A percentile compares a stretch with the other conserved stretches of the same genome.
Conservation (phyloP, 1,284 basidiomycete species). For the Hymenochaete sp. region DNA sequence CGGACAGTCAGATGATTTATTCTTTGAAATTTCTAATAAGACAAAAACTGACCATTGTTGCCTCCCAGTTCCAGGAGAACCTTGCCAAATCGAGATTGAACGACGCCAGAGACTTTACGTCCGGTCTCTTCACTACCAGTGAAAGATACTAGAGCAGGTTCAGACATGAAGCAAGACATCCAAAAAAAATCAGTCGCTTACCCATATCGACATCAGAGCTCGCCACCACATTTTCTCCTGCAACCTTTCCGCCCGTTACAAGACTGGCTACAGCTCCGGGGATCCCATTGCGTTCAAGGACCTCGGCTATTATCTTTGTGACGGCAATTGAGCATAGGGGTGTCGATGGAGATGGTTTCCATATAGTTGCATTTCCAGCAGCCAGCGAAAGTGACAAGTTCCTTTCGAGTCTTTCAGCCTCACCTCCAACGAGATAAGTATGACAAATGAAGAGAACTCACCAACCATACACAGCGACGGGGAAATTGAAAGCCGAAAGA, state of each 20-base stretch:
- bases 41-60: slow-evolving; percentile 70
- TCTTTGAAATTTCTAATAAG: background rate
- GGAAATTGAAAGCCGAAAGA: slow-evolving; percentile 91
- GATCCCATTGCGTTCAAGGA: slow-evolving; percentile 75
- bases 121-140: slow-evolving; percentile 90
- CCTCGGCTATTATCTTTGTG: slow-evolving; percentile 73
- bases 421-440: slow-evolving; percentile 1
- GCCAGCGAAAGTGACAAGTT: slow-evolving; percentile 85
- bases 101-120: slow-evolving; percentile 71
- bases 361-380: slow-evolving; percentile 88
- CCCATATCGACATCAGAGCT: slow-evolving; percentile 70
- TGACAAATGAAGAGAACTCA: slow-evolving; percentile 26
- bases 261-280: slow-evolving; percentile 79
- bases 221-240: slow-evolving; percentile 72
- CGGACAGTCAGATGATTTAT: background rate
- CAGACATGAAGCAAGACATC: background rate
- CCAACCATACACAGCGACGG: slow-evolving; percentile 87
- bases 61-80: slow-evolving; percentile 89
- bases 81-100: slow-evolving; percentile 78
- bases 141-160: slow-evolving; percentile 64
- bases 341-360: slow-evolving; percentile 91
- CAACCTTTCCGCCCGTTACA: slow-evolving; percentile 75
- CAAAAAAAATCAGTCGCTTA: slow-evolving; percentile 23
- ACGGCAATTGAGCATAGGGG: slow-evolving; percentile 83
- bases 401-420: slow-evolving; percentile 38